Evolutionary conservation across 176 grass and related monocot species (phyloP).

Genomic region (sorghum (Sorghum bicolor)): DNA sequence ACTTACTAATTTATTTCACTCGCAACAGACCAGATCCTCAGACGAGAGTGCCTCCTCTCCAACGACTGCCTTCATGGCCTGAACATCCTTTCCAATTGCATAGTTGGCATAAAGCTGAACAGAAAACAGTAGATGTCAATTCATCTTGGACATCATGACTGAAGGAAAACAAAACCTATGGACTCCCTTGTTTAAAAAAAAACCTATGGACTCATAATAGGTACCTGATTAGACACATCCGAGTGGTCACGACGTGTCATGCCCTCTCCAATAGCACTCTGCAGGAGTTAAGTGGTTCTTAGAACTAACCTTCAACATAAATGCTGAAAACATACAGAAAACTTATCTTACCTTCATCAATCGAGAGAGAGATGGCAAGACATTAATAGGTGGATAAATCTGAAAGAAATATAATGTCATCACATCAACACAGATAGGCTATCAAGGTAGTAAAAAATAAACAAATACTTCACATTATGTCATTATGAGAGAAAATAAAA

Average conservation of each 20-base stretch:
- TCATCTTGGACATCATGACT: not conserved
- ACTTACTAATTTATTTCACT: not conserved
- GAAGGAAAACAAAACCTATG: not conserved
- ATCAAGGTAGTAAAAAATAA: not conserved
- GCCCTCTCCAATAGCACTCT: slow-evolving; percentile 99
- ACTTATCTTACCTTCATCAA: slow-evolving; percentile 81
- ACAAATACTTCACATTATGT: not conserved
- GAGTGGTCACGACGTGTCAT: slow-evolving; percentile 98
- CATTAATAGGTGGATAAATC: slow-evolving; percentile 99
- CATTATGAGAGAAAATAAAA: not conserved
- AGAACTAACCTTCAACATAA: slow-evolving; percentile 3
- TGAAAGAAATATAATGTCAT: slow-evolving; percentile 48
- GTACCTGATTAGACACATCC: slow-evolving; percentile 98
- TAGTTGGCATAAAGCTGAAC: slow-evolving; percentile 97
- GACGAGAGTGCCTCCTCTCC: slow-evolving; percentile 99
- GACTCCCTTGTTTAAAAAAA: not conserved
- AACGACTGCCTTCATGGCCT: slow-evolving; percentile 99
- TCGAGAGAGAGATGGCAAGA: slow-evolving; percentile 90
- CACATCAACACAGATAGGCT: not conserved
- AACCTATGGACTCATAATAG: slow-evolving; percentile 2
- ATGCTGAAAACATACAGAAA: not conserved
- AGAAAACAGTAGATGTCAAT: slow-evolving; percentile 21
- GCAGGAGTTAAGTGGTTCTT: slow-evolving; percentile 25
- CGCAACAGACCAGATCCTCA: slow-evolving; percentile 76
- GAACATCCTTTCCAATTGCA: slow-evolving; percentile 99